Percentiles rank a stretch among this genome's conserved stretches.
Evolutionary conservation across 805 yeast genomes (phyloP).

Genomic region (Scheffersomyces coipomensis): DNA sequence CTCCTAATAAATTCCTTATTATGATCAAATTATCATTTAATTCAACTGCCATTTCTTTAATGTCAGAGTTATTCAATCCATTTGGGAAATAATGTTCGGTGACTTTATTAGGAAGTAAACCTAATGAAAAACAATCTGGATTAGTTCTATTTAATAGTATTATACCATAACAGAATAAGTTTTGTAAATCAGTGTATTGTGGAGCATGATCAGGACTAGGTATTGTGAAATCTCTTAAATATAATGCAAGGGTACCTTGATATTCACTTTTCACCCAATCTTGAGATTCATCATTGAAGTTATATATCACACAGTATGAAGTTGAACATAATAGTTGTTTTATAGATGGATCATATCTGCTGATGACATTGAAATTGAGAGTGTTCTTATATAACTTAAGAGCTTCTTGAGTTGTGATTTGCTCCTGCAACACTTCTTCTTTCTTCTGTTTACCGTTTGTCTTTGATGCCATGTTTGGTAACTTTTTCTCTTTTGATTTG

Average conservation of each 20-base stretch:
- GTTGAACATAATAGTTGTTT: constrained; percentile 67
- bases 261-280: constrained; percentile 72
- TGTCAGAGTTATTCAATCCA: constrained; percentile 26
- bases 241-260: constrained; percentile 69
- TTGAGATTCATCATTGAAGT: constrained; percentile 52
- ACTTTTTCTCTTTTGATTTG: no score
- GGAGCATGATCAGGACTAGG: constrained; percentile 14
- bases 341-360: constrained; percentile 71
- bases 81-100: constrained; percentile 43
- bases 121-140: constrained; percentile 72
- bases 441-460: background rate
- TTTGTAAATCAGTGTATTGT: constrained; percentile 33
- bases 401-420: constrained; percentile 43
- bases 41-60: constrained; percentile 60
- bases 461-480: background rate
- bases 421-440: constrained; percentile 20
- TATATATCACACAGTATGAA: constrained; percentile 70
- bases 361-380: constrained; percentile 71
- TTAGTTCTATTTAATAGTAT: constrained; percentile 65
- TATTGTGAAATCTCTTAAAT: constrained; percentile 47
- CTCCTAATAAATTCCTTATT: constrained; percentile 64
- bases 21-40: constrained; percentile 68
- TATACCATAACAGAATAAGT: constrained; percentile 62
- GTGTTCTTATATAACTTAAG: constrained; percentile 66
- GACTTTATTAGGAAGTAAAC: constrained; percentile 57